These are phyloP conservation scores for Microsporum audouinii DNA, from an alignment of 2,329 filamentous ascomycete species.

Conservation along the genomic window DNA sequence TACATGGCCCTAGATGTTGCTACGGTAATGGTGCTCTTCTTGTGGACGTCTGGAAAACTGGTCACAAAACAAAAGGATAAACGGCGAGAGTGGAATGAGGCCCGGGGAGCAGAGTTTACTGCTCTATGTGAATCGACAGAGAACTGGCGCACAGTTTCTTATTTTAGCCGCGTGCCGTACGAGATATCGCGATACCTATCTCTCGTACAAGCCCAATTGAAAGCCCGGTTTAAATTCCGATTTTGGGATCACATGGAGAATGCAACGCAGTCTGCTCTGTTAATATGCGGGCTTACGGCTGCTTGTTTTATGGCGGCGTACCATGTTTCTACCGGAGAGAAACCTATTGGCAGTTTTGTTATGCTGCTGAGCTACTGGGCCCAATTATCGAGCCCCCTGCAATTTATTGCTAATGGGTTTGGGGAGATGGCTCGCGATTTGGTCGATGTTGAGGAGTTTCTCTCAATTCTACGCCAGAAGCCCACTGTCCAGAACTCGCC, in stretches of 20 bases:
- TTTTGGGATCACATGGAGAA: constrained; percentile 25
- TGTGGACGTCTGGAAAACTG: constrained; percentile 38
- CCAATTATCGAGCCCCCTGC: constrained; percentile 38
- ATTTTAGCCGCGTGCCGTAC: constrained; percentile 47
- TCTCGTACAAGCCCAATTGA: constrained; percentile 30
- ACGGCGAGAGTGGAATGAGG: constrained; percentile 29
- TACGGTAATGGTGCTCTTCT: constrained; percentile 39
- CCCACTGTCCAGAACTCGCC: constrained; percentile 34
- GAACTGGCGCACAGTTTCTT: constrained; percentile 49
- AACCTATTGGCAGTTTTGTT: constrained; percentile 50
- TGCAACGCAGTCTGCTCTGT: constrained; percentile 36
- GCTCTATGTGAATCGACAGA: constrained; percentile 48
- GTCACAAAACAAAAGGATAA: constrained; percentile 31
- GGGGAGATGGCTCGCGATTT: constrained; percentile 42
- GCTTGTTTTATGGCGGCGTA: constrained; percentile 44
- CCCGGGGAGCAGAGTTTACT: constrained; percentile 40
- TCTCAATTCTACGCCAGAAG: constrained; percentile 40
- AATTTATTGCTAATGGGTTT: constrained; percentile 41
- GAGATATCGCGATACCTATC: constrained; percentile 41
- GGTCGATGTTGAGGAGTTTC: constrained; percentile 49
- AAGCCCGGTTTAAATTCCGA: constrained; percentile 27
- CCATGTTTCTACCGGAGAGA: constrained; percentile 40
- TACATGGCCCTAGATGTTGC: constrained; percentile 46
- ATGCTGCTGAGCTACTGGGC: constrained; percentile 56
- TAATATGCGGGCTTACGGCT: constrained; percentile 40